Evolutionary conservation across 768 basidiomycete genomes (phyloP).

Genomic region (Myochromella boudieri): DNA sequence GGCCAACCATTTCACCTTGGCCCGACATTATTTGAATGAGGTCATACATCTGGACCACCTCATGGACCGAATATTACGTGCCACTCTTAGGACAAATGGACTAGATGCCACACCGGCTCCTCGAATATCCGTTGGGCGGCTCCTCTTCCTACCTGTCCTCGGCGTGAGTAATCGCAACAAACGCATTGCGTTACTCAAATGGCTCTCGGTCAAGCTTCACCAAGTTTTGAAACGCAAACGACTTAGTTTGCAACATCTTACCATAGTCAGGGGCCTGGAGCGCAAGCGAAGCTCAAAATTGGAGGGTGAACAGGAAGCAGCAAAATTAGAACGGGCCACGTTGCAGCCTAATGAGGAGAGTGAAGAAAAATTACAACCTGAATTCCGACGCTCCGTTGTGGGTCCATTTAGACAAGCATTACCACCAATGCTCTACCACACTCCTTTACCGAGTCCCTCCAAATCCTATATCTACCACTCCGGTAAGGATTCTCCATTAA

Average conservation of each 20-base stretch:
- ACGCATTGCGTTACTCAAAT: slow-evolving; percentile 58
- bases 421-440: slow-evolving; percentile 6
- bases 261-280: slow-evolving; percentile 24
- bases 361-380: too few relatives aligned
- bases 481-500: slow-evolving; percentile 20
- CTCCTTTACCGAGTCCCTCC: slow-evolving; percentile 10
- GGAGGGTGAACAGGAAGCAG: slow-evolving; percentile 13
- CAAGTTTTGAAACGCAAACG: slow-evolving; percentile 49
- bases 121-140: slow-evolving; percentile 52
- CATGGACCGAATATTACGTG: slow-evolving; percentile 30
- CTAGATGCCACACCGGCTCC: slow-evolving; percentile 44
- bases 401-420: background rate
- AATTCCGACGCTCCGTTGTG: slow-evolving; percentile 4
- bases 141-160: slow-evolving; percentile 55
- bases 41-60: slow-evolving; percentile 47
- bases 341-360: too few relatives aligned
- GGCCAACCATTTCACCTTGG: slow-evolving; percentile 48
- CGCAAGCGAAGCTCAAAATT: slow-evolving; percentile 19
- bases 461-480: slow-evolving; percentile 30
- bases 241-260: slow-evolving; percentile 43
- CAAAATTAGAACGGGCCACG: too few relatives aligned
- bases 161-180: slow-evolving; percentile 60
- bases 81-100: slow-evolving; percentile 25
- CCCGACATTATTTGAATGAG: slow-evolving; percentile 65
- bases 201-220: slow-evolving; percentile 50